phyloP scores from a whole-genome alignment of 805 yeast species.

The Metschnikowia reukaufii region DNA sequence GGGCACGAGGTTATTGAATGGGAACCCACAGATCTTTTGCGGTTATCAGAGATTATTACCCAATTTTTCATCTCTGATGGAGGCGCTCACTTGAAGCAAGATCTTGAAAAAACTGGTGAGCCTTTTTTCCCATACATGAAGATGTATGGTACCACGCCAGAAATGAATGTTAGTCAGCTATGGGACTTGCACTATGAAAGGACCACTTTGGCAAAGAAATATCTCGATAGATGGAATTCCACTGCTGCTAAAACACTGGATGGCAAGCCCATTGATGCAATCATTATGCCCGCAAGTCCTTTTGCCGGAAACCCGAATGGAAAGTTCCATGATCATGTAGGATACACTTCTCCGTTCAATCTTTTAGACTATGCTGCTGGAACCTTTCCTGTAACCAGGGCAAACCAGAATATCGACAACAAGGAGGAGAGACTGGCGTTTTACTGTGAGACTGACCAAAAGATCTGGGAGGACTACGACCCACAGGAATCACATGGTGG shows the following conservation, averaged over 20 bases:
- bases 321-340: constrained; percentile 35
- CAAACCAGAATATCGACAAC: constrained; percentile 44
- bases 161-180: constrained; percentile 37
- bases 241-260: constrained; percentile 33
- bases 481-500: constrained; percentile 56
- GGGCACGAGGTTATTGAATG: constrained; percentile 56
- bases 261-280: constrained; percentile 48
- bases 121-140: constrained; percentile 45
- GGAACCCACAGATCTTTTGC: constrained; percentile 41
- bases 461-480: constrained; percentile 43
- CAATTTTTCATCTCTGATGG: constrained; percentile 47
- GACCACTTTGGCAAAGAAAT: constrained; percentile 40
- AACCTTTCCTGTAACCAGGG: constrained; percentile 57
- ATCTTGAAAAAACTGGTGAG: constrained; percentile 23
- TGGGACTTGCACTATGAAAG: constrained; percentile 40
- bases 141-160: constrained; percentile 35
- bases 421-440: constrained; percentile 21
- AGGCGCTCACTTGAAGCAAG: constrained; percentile 36
- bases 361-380: constrained; percentile 27
- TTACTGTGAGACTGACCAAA: constrained; percentile 43
- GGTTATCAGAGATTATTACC: constrained; percentile 25
- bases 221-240: constrained; percentile 32
- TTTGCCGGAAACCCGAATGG: constrained; percentile 39
- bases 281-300: constrained; percentile 50
- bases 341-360: constrained; percentile 49